Evolutionary conservation across 2,329 filamentous ascomycete species (phyloP), one percentile per base, ranked within the genome.

Genomic region (Lecanicillium sp.): DNA sequence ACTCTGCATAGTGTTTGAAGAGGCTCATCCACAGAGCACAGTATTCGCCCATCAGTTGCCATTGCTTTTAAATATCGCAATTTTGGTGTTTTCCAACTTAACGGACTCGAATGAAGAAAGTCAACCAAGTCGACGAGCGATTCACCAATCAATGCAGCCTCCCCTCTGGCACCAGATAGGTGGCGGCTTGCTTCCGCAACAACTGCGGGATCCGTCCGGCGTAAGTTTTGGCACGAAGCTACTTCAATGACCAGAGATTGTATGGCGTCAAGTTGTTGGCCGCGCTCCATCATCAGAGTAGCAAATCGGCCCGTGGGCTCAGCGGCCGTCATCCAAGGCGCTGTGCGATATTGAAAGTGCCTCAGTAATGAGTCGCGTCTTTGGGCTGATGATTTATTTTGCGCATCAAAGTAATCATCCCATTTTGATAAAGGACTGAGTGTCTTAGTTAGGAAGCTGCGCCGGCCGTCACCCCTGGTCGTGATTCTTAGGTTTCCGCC

Each of bases 321-420:
- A 15, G 45, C 48, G 11, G 46, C 46, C 15, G 48, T 46, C 2
- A 50, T 45, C 48, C 46, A 50, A 9, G 46, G 48, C 3, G 40
- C 46, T n/a, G 45, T 45, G 16, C 43, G 43, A 31, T 50, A 50
- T 20, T 40, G 46, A 17, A 49, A 50, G 17, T 50, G 45, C 5
- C 47, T 43, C 16, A 49, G 31, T 9, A 45, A 29, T 1, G 43
- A 46, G 14, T 37, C 41, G 7, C 45, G 38, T 19, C 33, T 38
- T 15, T 42, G 40, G 5, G 22, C 28, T 6, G 32, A 17, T 3
- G 44, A 43, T 8, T 36, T 28, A 9, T 40, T 17, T 5, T 37
- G 19, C 8, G 38, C 43, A 9, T 43, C 34, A 16, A 50, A 50
- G 34, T 49, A 49, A 8, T 44, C 41, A 11, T 46, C 38, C 48